A percentile compares a stretch with the other conserved stretches of the same genome.
Conservation (phyloP, 495 filamentous ascomycete species). For the Neurospora africana region DNA sequence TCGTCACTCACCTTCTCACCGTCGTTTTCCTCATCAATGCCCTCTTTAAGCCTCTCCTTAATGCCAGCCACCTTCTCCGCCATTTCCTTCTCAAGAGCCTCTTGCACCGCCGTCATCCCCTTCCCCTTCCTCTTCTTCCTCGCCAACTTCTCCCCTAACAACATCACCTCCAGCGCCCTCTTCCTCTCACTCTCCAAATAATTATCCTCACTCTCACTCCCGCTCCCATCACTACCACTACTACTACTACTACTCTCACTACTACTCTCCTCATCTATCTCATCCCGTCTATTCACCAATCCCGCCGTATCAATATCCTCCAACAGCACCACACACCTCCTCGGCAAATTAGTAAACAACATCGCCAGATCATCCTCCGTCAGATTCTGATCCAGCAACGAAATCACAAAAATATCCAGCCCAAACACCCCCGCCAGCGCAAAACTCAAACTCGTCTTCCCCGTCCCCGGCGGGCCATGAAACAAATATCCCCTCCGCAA, state of each 20-base stretch:
- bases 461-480: conserved; percentile 60
- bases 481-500: conserved; percentile 85
- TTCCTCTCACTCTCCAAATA: background rate
- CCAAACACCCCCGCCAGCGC: conserved; percentile 61
- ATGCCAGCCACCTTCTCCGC: background rate
- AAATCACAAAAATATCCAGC: conserved; percentile 57
- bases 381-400: conserved; percentile 48
- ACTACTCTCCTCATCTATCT: background rate
- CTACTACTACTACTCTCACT: background rate
- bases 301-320: conserved; percentile 66
- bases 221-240: background rate
- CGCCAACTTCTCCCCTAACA: background rate
- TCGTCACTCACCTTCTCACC: background rate
- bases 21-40: conserved; percentile 12
- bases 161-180: background rate
- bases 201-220: background rate
- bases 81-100: background rate
- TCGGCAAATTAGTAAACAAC: conserved; percentile 56
- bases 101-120: background rate
- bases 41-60: background rate
- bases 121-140: background rate
- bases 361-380: conserved; percentile 59
- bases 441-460: conserved; percentile 51
- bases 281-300: conserved; percentile 34
- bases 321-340: conserved; percentile 55